Percentiles rank a stretch among this genome's conserved stretches.
Conservation (phyloP, 1,284 basidiomycete species). For the Ustilago hordei region DNA sequence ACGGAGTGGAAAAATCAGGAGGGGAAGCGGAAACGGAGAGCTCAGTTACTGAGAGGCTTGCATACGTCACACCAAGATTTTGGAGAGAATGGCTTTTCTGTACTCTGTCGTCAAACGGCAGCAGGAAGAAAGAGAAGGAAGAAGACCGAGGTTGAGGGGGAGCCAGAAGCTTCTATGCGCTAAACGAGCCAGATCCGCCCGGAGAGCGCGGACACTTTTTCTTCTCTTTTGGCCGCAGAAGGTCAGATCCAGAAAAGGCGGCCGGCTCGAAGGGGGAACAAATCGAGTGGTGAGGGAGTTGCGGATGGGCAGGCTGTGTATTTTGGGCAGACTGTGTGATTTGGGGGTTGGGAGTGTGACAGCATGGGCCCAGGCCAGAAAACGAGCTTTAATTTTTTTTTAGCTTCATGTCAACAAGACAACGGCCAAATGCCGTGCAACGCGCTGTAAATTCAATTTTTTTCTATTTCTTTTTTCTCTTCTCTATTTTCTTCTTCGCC, state of each 20-base stretch:
- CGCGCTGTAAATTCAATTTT: neutral
- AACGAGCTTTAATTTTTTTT: slow-evolving; percentile 20
- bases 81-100: slow-evolving; percentile 1
- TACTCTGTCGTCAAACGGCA: slow-evolving; percentile 11
- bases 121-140: neutral
- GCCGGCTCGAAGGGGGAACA: neutral
- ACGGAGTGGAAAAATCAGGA: neutral
- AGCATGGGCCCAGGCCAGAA: neutral
- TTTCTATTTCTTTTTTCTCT: too few species aligned
- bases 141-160: neutral
- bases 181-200: slow-evolving; percentile 2
- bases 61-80: slow-evolving; percentile 8
- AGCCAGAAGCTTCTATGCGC: neutral
- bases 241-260: too few species aligned
- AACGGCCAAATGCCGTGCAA: slow-evolving; percentile 18
- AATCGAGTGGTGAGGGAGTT: neutral
- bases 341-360: neutral
- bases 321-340: neutral
- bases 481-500: too few species aligned
- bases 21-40: neutral
- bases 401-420: neutral
- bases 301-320: too few species aligned
- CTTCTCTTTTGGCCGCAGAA: too few species aligned
- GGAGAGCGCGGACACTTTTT: neutral
- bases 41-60: slow-evolving; percentile 9